Evolutionary conservation across 1,139 yeast genomes (phyloP), one percentile per base, ranked within the genome.

Genomic region (Saccharomyces hybrid): DNA sequence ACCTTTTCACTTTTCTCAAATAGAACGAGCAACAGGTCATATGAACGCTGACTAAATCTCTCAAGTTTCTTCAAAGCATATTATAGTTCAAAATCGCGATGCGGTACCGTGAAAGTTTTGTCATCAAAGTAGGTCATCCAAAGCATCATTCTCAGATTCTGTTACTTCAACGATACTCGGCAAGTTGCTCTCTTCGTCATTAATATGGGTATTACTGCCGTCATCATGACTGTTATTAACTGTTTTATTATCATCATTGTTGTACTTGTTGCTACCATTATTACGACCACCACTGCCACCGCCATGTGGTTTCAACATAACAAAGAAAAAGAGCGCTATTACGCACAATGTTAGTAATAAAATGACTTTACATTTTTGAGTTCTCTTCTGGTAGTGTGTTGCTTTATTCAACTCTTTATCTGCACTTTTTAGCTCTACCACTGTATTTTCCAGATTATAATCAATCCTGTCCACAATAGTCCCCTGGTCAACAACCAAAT

Each of bases 401-500:
- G 98, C 98, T 61, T 82, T 78, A 25, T 80, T 75, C 56, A 93
- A 75, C 70, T 93, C 95, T 60, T 82, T 81, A 58, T 87, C 88
- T 0, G 97, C 95, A 42, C 77, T 79, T 63, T 84, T 82, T 57
- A 93, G 80, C 61, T 89, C 88, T 49, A 82, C 82, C 4, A 82
- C 86, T 34, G 96, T 86, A 58, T 82, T 84, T 58, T 86, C 87
- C 57, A 95, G 74, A 67, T 95, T 93, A 70, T 91, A 91, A 71
- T 90, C 99, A 55, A 93, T 91, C 60, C 98, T 75, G 70, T 93
- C 99, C 56, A 93, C 77, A 49, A 93, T 78, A 0, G 97, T 89
- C 2, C 99, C 99, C 71, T 93, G 99, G 66, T 95, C 98, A 56
- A 93, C 88, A 51, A 93, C 90, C 78, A 95, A 78, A 32, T 83